Percentiles rank a stretch among this genome's conserved stretches.
phyloP scores from a whole-genome alignment of 306 rosid species.

The Medicago lupulina region DNA sequence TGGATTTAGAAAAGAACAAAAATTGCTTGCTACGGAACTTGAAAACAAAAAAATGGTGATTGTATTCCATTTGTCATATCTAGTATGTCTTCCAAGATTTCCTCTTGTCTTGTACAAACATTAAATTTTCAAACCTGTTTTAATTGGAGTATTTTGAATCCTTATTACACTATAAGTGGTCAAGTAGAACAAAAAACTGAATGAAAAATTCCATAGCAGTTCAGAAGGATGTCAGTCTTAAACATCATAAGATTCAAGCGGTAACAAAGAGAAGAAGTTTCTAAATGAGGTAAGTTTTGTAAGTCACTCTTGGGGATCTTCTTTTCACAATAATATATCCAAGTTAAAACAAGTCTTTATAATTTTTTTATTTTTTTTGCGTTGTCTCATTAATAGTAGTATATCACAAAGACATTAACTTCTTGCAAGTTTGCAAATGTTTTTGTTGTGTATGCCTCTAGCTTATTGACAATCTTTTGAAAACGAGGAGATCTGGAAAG shows the following conservation, averaged over 20 bases:
- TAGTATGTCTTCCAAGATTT: constrained; percentile 30
- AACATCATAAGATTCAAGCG: constrained; percentile 78
- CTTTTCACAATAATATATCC: constrained; percentile 4
- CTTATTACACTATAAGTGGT: constrained; percentile 55
- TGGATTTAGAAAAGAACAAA: too few relatives aligned
- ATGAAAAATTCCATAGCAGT: constrained; percentile 68
- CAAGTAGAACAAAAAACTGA: constrained; percentile 89
- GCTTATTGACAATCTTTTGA: constrained; percentile 87
- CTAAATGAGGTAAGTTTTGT: constrained; percentile 76
- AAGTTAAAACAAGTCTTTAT: constrained; percentile 24
- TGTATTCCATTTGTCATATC: constrained; percentile 26
- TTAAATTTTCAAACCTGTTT: constrained; percentile 18
- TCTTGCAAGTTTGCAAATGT: constrained; percentile 1
- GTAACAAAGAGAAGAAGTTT: constrained; percentile 78
- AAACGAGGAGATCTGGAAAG: constrained; percentile 83
- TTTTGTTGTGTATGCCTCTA: constrained; percentile 51
- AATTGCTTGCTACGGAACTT: constrained; percentile 85
- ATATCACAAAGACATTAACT: neutral
- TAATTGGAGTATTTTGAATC: constrained; percentile 84
- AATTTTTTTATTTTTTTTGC: too few relatives aligned
- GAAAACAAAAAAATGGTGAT: constrained; percentile 88
- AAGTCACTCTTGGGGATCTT: constrained; percentile 10
- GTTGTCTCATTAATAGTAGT: constrained; percentile 16
- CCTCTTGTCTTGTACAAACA: constrained; percentile 8
- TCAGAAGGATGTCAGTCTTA: constrained; percentile 70